Percentiles rank a stretch among this genome's conserved stretches.
These are phyloP conservation scores for Ambrosia trifida DNA, from an alignment of 129 eudicot species.

Conservation along the genomic window DNA sequence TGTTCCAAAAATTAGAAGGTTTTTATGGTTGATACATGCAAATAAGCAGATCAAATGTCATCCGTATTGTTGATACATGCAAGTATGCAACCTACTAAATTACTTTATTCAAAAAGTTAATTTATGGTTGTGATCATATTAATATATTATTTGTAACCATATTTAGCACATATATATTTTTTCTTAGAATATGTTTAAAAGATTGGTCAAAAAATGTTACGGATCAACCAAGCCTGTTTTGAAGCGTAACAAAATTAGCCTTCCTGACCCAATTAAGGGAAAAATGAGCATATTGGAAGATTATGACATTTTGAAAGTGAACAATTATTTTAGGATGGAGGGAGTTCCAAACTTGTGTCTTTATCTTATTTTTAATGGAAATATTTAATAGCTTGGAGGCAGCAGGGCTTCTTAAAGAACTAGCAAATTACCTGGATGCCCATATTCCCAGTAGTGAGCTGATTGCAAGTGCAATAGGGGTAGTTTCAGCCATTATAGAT, in stretches of 20 bases:
- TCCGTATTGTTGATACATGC: background rate
- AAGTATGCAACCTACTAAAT: background rate
- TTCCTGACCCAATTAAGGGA: no score
- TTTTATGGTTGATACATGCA: no score
- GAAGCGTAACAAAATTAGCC: background rate
- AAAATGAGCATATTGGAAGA: background rate
- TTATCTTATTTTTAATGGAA: background rate
- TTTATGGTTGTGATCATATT: no score
- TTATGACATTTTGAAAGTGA: no score
- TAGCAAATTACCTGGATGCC: constrained; percentile 92
- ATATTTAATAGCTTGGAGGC: constrained; percentile 72
- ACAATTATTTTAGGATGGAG: no score
- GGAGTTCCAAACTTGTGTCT: background rate
- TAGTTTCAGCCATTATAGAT: constrained; percentile 86
- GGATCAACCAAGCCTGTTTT: background rate
- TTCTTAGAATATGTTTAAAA: background rate
- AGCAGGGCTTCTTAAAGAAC: constrained; percentile 86
- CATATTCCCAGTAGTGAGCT: constrained; percentile 69
- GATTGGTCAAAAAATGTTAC: background rate
- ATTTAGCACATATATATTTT: background rate
- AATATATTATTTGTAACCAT: no score
- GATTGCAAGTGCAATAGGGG: constrained; percentile 93
- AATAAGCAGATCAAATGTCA: background rate
- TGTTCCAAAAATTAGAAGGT: no score
- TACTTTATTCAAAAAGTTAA: background rate